Evolutionary conservation across 2,329 filamentous ascomycete genomes (phyloP), one percentile per base, ranked within the genome.

Genomic region (Laburnicola sp.): DNA sequence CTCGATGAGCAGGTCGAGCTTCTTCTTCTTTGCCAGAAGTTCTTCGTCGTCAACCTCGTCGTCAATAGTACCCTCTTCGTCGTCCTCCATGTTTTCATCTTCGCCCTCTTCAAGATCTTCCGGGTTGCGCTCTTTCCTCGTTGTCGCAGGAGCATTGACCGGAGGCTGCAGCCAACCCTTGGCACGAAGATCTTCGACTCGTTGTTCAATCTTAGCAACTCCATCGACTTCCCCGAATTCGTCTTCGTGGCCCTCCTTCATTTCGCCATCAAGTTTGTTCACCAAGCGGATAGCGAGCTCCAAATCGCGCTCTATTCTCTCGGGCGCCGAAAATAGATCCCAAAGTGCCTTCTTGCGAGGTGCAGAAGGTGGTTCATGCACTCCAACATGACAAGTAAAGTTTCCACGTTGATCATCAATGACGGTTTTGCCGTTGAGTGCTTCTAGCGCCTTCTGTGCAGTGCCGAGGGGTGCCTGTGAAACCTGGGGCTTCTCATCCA

Each of bases 401-500:
- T 99, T 94, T 35, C 94, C 94, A 45, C 93, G 88, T 41, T 88
- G 86, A 60, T 96, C 88, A 68, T 99, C 94, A 65, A 96, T 91
- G 55, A 99, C 96, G 0, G 91, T 96, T 78, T 99, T 97, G 61
- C 92, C 91, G 65, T 99, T 97, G 63, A 99, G 87, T n/a, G 91
- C 90, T 55, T 94, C 91, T 0, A 97, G 81, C 1, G 93, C 93
- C 66, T 89, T 93, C 39, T 96, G 89, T 0, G 91, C 91, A 2
- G 87, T 88, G 30, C 70, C 73, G 22, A 67, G 59, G 16, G 64
- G 64, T n/a, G 68, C 66, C 45, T 74, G 72, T 2, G 64, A 50
- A 21, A 67, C 58, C 21, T 58, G 61, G 21, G 81, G 76, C 28
- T 84, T 80, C 49, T 83, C 82, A 10, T 80, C 78, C 35, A 82